phyloP scores from a whole-genome alignment of 306 rosid species.

The Crataegus laevigata region DNA sequence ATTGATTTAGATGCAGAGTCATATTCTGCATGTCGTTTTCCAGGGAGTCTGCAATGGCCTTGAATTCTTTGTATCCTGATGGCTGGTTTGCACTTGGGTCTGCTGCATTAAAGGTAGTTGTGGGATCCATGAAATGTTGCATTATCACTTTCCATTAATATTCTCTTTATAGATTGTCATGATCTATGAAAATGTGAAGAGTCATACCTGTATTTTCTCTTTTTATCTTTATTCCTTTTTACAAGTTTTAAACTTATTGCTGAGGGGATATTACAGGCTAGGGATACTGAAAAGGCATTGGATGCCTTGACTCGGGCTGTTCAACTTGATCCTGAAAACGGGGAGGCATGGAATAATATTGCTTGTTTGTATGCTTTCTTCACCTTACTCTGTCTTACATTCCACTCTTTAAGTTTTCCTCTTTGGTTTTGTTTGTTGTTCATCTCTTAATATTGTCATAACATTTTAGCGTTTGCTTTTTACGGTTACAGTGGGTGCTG shows the following conservation, averaged over 20 bases:
- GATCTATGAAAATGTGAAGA: background rate
- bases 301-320: constrained; percentile 95
- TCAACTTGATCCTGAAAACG: constrained; percentile 96
- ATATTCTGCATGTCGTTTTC: background rate
- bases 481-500: background rate
- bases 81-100: constrained; percentile 99
- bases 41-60: constrained; percentile 97
- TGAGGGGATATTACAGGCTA: constrained; percentile 51
- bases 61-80: constrained; percentile 87
- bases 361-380: constrained; percentile 80
- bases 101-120: constrained; percentile 86
- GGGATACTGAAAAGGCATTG: constrained; percentile 82
- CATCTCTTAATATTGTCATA: background rate
- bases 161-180: background rate
- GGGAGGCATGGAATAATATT: constrained; percentile 99
- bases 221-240: constrained; percentile 4
- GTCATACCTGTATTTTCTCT: background rate
- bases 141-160: constrained; percentile 4
- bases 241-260: constrained; percentile 13
- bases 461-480: background rate
- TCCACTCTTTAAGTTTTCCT: background rate
- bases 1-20: background rate
- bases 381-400: background rate
- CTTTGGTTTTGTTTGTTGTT: background rate
- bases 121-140: constrained; percentile 10